Conservation (phyloP, 805 yeast species). For the Diddensiella caesifluorescens region DNA sequence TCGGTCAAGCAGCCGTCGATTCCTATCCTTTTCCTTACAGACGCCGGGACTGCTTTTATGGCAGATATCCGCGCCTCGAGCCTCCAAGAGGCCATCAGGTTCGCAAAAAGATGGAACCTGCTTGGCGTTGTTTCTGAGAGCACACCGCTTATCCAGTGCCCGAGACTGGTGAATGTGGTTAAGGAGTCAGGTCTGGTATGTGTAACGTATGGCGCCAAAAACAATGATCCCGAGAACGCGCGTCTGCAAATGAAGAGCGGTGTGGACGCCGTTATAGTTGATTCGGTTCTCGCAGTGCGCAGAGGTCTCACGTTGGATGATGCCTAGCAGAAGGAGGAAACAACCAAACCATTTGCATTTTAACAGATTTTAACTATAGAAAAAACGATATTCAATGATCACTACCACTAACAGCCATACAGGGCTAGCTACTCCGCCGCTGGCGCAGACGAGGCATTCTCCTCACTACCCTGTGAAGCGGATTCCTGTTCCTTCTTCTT, state of each 20-base stretch:
- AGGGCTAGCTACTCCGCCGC: no score
- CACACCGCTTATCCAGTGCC: conserved; percentile 78
- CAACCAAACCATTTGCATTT: no score
- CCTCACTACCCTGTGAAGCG: conserved; percentile 2
- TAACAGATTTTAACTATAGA: no score
- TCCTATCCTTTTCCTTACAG: conserved; percentile 86
- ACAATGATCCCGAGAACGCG: conserved; percentile 80
- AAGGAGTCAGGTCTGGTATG: conserved; percentile 88
- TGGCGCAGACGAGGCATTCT: conserved; percentile 10
- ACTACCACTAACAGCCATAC: no score
- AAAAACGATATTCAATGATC: no score
- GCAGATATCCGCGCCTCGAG: conserved; percentile 86
- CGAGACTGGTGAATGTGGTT: conserved; percentile 84
- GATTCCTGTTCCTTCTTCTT: conserved; percentile 35
- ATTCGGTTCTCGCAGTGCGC: conserved; percentile 88
- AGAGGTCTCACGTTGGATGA: conserved; percentile 52
- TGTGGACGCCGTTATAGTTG: conserved; percentile 98
- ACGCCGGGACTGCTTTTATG: conserved; percentile 79
- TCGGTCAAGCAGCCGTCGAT: conserved; percentile 90
- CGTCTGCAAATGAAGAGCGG: conserved; percentile 86
- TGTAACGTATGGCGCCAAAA: conserved; percentile 81
- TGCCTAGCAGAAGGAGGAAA: neutral
- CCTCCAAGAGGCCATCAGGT: conserved; percentile 83
- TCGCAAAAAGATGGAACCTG: conserved; percentile 85
- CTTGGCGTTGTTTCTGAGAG: conserved; percentile 91